These are phyloP conservation scores for Candida pini DNA, from an alignment of 805 yeast genomes.

Conservation along the genomic window DNA sequence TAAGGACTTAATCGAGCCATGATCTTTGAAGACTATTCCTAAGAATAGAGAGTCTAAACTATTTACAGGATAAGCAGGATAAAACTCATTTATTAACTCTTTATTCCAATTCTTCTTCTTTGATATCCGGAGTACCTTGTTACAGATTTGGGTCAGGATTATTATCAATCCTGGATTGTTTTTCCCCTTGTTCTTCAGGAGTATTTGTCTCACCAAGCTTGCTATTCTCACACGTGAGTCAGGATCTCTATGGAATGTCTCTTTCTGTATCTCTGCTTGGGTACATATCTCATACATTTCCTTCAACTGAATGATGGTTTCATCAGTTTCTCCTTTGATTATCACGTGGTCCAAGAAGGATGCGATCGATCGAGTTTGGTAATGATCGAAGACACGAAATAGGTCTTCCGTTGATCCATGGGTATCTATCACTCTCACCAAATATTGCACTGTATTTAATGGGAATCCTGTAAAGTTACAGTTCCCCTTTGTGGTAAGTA, in stretches of 20 bases:
- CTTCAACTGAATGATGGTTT: not conserved
- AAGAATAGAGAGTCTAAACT: slow-evolving; percentile 6
- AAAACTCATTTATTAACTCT: slow-evolving; percentile 1
- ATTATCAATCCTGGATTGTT: not conserved
- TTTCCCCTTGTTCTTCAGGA: not conserved
- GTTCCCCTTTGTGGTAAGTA: slow-evolving; percentile 4
- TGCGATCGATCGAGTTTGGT: slow-evolving; percentile 4
- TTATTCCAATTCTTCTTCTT: not conserved
- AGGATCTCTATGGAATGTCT: not conserved
- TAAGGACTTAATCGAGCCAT: slow-evolving; percentile 1
- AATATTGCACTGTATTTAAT: slow-evolving; percentile 3
- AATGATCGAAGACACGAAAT: slow-evolving; percentile 10
- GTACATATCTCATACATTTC: not conserved
- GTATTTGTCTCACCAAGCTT: not conserved
- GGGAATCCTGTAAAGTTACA: slow-evolving; percentile 12
- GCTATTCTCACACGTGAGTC: not conserved
- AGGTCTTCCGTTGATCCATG: slow-evolving; percentile 17
- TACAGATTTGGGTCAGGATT: slow-evolving; percentile 4
- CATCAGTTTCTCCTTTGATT: too few species aligned
- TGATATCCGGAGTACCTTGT: slow-evolving; percentile 1
- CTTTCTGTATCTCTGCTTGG: not conserved
- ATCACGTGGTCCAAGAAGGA: too few species aligned
- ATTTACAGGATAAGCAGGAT: not conserved
- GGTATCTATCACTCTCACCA: slow-evolving; percentile 18
- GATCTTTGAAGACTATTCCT: slow-evolving; percentile 3